Evolutionary conservation across 768 basidiomycete species (phyloP), one percentile per base, ranked within the genome.

Genomic region (Naganishia randhawae): DNA sequence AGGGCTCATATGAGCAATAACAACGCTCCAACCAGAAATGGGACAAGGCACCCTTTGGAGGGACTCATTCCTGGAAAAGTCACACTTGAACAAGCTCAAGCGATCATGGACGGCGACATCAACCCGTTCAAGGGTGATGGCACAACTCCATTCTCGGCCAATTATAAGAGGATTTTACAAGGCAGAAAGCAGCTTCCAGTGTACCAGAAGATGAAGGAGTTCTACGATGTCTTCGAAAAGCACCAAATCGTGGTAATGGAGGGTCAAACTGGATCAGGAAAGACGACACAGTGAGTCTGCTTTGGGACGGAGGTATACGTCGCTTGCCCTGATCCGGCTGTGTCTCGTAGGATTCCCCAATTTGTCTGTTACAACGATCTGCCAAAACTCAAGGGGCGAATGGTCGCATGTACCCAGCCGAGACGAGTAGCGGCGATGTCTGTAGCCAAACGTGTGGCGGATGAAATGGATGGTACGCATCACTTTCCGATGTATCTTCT

Each of bases 371-470:
- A 87, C 79, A 91, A 91, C 3, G 95, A 98, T 80, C 80, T 96
- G 35, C 93, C 94, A 0, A 93, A 97, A 76, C 86, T 87, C 6
- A 89, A 86, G 78, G 88, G 91, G 41, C 96, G 92, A 79, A 81
- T 97, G 73, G 88, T 99, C 3, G 95, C 95, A 0, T 99, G 95
- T 75, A 99, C 95, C 2, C 95, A 99, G 77, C 95, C 95, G 0
- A 84, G 95, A 73, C 85, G 95, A 82, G 92, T 99, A 3, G 93
- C 95, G 13, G 93, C 95, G 10, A 97, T 96, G 92, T 92, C 90
- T 17, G 95, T 97, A 1, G 95, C 95, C 25, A 94, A 95, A 79
- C 93, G 95, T 81, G 95, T 99, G 1, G 93, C 95, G 5, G 95
- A 98, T 76, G 95, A 98, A 81, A 94, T 98, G 92, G 95, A 98